phyloP scores from a whole-genome alignment of 2,329 filamentous ascomycete species.

The Diplodia intermedia region DNA sequence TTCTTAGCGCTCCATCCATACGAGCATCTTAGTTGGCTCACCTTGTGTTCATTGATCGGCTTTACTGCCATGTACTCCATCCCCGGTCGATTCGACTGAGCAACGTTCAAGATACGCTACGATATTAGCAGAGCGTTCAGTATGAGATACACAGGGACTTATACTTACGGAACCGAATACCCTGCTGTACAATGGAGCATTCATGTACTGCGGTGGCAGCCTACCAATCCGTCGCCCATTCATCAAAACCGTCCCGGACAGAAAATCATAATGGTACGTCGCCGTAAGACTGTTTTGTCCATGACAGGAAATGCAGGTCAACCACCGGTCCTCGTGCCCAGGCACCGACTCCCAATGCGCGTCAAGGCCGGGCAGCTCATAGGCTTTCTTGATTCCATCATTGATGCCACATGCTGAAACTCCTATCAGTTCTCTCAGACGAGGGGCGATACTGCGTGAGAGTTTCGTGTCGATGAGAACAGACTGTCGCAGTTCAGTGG shows the following conservation, averaged over 20 bases:
- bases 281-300: no score
- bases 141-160: no score
- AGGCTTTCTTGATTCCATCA: slow-evolving; percentile 29
- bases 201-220: slow-evolving; percentile 55
- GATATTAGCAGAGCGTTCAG: no score
- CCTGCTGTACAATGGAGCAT: slow-evolving; percentile 48
- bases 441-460: neutral
- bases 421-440: neutral
- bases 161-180: slow-evolving; percentile 52
- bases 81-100: neutral
- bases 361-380: neutral
- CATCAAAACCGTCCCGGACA: slow-evolving; percentile 61
- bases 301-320: neutral
- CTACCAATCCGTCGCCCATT: slow-evolving; percentile 58
- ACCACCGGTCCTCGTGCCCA: neutral
- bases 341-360: neutral
- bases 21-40: neutral
- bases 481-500: neutral
- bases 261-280: slow-evolving; percentile 55
- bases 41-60: neutral
- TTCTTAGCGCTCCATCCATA: no score
- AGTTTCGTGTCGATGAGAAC: neutral
- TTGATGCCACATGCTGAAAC: slow-evolving; percentile 32
- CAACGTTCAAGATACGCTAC: neutral
- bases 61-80: slow-evolving; percentile 4